These are phyloP conservation scores for Termitomyces sp. DNA, from an alignment of 768 basidiomycete species.

Conservation along the genomic window DNA sequence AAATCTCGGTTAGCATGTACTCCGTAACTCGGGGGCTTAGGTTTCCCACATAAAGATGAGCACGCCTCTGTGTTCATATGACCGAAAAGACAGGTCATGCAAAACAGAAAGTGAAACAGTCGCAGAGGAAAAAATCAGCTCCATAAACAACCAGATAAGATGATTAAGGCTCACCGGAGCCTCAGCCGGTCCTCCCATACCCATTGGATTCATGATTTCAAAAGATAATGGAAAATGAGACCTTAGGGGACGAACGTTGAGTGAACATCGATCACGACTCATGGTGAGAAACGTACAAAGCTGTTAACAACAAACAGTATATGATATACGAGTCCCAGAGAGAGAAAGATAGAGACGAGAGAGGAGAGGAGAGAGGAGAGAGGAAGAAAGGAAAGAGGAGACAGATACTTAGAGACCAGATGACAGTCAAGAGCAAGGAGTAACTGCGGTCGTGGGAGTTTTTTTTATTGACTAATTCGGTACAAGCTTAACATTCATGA, in stretches of 20 bases:
- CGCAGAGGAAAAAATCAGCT: conserved; percentile 24
- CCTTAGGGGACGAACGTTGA: conserved; percentile 28
- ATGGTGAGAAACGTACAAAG: conserved; percentile 35
- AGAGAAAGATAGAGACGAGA: conserved; percentile 40
- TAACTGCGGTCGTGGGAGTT: conserved; percentile 34
- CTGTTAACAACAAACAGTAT: conserved; percentile 44
- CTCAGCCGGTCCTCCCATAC: conserved; percentile 65
- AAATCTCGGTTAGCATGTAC: conserved; percentile 98
- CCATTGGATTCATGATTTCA: conserved; percentile 72
- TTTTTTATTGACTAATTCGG: conserved; percentile 22
- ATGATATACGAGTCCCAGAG: conserved; percentile 54
- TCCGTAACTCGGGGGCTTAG: conserved; percentile 96
- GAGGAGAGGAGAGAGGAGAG: conserved; percentile 37
- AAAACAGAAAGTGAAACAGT: conserved; percentile 19
- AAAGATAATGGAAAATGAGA: conserved; percentile 50
- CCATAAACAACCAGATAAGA: conserved; percentile 16
- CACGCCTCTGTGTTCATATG: conserved; percentile 58
- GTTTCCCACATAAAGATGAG: conserved; percentile 99
- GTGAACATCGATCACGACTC: conserved; percentile 1
- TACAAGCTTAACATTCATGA: background rate
- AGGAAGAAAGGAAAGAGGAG: conserved; percentile 39
- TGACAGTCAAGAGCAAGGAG: conserved; percentile 40
- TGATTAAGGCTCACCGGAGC: conserved; percentile 57
- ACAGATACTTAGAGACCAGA: conserved; percentile 39
- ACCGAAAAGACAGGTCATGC: conserved; percentile 16